Conservation (phyloP, 306 rosid species). For the Neltuma alba region DNA sequence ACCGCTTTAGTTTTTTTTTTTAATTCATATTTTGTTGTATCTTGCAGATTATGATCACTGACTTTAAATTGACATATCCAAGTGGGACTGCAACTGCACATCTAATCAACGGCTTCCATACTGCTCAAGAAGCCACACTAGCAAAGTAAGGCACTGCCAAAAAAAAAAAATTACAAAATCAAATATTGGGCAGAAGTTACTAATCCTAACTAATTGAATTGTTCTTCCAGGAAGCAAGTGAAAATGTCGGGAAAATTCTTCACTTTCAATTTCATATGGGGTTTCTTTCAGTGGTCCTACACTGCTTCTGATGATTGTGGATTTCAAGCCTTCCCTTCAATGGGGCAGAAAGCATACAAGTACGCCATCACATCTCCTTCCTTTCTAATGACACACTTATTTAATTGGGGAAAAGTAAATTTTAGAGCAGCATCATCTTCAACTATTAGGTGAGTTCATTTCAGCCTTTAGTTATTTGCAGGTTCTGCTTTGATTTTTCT, state of each 20-base stretch:
- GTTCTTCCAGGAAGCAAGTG: conserved; percentile 57
- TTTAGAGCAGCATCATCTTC: conserved; percentile 1
- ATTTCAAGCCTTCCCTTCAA: conserved; percentile 51
- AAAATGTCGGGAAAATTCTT: conserved; percentile 55
- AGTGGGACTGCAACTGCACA: conserved; percentile 69
- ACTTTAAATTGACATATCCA: conserved; percentile 64
- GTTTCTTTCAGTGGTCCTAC: conserved; percentile 63
- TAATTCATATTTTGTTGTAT: not conserved
- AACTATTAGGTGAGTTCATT: not conserved
- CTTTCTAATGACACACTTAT: conserved; percentile 5
- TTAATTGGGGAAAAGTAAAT: conserved; percentile 15
- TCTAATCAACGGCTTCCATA: conserved; percentile 69
- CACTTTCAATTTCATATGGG: conserved; percentile 53
- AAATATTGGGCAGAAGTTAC: not conserved
- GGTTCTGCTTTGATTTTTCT: conserved; percentile 60
- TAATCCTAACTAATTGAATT: not conserved
- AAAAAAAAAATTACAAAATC: not conserved
- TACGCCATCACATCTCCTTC: conserved; percentile 27
- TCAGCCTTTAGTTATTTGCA: conserved; percentile 29
- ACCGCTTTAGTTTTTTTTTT: not conserved
- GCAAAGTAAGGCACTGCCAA: conserved; percentile 51
- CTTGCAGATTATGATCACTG: conserved; percentile 54
- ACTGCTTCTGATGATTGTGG: conserved; percentile 54
- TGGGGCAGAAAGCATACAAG: conserved; percentile 52
- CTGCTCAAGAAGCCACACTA: conserved; percentile 63